phyloP scores from a whole-genome alignment of 495 filamentous ascomycete species.

The Schizothecium vesticola region DNA sequence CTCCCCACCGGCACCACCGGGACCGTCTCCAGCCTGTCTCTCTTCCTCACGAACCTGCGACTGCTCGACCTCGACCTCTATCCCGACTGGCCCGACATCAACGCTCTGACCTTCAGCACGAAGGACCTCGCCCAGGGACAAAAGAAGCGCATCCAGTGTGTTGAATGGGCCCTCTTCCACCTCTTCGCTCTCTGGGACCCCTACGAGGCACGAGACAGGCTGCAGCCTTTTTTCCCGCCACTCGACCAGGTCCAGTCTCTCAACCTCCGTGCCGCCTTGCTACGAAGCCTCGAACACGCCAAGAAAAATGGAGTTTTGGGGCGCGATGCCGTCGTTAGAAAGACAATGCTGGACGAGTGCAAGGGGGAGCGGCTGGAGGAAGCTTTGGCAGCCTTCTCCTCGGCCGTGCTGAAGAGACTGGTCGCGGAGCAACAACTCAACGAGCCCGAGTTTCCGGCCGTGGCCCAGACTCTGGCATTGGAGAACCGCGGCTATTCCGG shows the following conservation, averaged over 20 bases:
- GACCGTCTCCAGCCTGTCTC: slow-evolving; percentile 32
- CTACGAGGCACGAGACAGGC: slow-evolving; percentile 69
- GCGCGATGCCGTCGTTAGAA: slow-evolving; percentile 69
- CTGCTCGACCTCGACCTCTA: slow-evolving; percentile 70
- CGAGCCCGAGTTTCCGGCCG: slow-evolving; percentile 28
- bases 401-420: slow-evolving; percentile 67
- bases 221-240: slow-evolving; percentile 84
- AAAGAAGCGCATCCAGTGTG: slow-evolving; percentile 67
- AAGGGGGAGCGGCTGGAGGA: slow-evolving; percentile 78
- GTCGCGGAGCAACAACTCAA: slow-evolving; percentile 43
- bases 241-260: slow-evolving; percentile 80
- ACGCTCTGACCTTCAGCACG: slow-evolving; percentile 55
- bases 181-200: slow-evolving; percentile 79
- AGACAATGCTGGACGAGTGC: slow-evolving; percentile 91
- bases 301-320: slow-evolving; percentile 83
- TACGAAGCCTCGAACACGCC: slow-evolving; percentile 66
- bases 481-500: slow-evolving; percentile 54
- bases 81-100: slow-evolving; percentile 73
- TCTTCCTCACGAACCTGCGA: slow-evolving; percentile 75
- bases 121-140: slow-evolving; percentile 65
- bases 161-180: slow-evolving; percentile 81
- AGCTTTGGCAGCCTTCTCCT: slow-evolving; percentile 71
- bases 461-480: slow-evolving; percentile 57
- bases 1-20: slow-evolving; percentile 12
- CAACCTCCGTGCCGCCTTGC: slow-evolving; percentile 82